Conservation (phyloP, 148 eudicot genomes). For the Chenopodium quinoa region DNA sequence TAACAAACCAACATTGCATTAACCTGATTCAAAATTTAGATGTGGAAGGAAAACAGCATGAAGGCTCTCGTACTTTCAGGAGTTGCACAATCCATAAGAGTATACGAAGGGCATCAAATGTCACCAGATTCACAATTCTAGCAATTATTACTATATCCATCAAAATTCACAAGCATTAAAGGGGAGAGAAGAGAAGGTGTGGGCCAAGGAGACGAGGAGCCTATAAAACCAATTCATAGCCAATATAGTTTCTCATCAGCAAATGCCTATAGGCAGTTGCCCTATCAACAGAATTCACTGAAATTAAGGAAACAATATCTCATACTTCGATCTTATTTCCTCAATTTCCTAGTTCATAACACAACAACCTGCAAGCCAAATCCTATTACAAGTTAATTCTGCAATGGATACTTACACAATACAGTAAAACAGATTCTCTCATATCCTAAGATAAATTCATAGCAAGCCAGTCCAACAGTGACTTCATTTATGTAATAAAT, state of each 20-base stretch:
- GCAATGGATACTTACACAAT: background rate
- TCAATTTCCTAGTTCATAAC: background rate
- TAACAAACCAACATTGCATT: background rate
- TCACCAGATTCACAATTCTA: background rate
- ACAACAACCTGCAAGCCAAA: background rate
- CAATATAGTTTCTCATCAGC: background rate
- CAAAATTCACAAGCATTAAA: background rate
- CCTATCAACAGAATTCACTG: background rate
- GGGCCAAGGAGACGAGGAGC: background rate
- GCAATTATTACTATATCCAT: background rate
- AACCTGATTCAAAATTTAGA: background rate
- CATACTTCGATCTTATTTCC: background rate
- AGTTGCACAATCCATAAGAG: background rate
- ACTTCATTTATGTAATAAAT: background rate
- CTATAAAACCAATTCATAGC: background rate
- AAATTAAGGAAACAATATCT: background rate
- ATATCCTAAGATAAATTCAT: no score
- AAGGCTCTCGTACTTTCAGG: background rate
- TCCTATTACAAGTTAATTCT: background rate
- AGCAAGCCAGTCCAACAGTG: background rate
- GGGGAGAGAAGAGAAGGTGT: background rate
- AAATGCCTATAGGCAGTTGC: background rate
- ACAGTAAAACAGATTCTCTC: background rate
- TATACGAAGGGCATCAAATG: background rate
- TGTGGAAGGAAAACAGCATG: background rate